A percentile compares a stretch with the other conserved stretches of the same genome.
phyloP scores from a whole-genome alignment of 2,329 filamentous ascomycete species.

The Ilyonectria sp. region DNA sequence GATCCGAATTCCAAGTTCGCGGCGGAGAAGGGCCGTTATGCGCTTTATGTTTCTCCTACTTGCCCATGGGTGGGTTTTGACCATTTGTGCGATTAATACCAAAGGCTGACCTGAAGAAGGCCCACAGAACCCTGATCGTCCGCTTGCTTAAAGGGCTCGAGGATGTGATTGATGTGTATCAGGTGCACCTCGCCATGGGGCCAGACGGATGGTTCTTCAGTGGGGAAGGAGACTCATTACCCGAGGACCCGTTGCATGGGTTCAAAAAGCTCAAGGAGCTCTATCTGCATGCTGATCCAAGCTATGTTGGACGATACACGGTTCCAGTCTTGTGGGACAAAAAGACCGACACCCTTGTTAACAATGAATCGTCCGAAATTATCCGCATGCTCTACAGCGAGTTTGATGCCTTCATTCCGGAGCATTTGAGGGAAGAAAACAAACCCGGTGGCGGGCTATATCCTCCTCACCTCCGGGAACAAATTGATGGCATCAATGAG shows the following conservation, averaged over 20 bases:
- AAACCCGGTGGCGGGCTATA: slow-evolving; percentile 69
- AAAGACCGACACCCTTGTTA: slow-evolving; percentile 79
- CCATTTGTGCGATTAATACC: no score
- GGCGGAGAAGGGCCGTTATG: slow-evolving; percentile 73
- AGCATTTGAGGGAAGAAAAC: slow-evolving; percentile 65
- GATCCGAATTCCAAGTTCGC: slow-evolving; percentile 67
- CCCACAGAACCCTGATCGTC: slow-evolving; percentile 81
- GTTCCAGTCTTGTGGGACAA: slow-evolving; percentile 82
- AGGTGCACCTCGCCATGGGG: slow-evolving; percentile 77
- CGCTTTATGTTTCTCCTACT: slow-evolving; percentile 71
- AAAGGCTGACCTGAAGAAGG: slow-evolving; percentile 55
- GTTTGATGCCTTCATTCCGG: slow-evolving; percentile 75
- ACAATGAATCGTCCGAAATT: slow-evolving; percentile 88
- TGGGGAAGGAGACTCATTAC: slow-evolving; percentile 62
- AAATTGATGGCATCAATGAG: slow-evolving; percentile 77
- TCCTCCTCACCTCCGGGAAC: slow-evolving; percentile 63
- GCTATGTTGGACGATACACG: slow-evolving; percentile 80
- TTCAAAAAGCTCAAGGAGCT: slow-evolving; percentile 78
- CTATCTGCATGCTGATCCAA: slow-evolving; percentile 77
- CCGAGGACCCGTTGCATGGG: slow-evolving; percentile 74
- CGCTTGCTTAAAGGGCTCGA: slow-evolving; percentile 82
- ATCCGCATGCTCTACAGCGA: slow-evolving; percentile 86
- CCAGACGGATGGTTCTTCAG: slow-evolving; percentile 69
- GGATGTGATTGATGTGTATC: slow-evolving; percentile 76
- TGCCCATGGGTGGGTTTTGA: slow-evolving; percentile 72